Base-by-base conservation (phyloP, 23 red algal species). In the Agarophyton chilense region DNA sequence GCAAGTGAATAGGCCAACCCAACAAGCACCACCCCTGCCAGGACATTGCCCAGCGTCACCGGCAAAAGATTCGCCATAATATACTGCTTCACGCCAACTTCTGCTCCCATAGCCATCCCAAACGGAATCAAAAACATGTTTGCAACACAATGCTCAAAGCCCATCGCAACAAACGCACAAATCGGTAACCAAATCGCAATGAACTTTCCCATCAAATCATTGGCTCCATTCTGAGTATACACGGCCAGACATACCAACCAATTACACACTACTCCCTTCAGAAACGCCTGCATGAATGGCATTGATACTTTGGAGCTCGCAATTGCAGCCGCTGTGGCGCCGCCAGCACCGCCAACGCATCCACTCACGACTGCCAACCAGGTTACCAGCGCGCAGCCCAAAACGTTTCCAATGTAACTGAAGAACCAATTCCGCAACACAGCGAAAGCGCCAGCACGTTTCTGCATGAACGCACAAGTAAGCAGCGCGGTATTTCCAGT, bases 121-220 rank as follows among this genome's bases (percentile, higher is more conserved):
- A 95, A 79, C 10, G 93, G 93, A 32, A 95, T 74, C 22, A 90
- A 62, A 36, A 95, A 95, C 93, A 95, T 95, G 78, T 95, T 95
- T 38, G 93, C 93, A 6, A 95, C 93, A 29, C 60, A 83, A 51
- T 95, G 84, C 44, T 95, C 93, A 57, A 95, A 90, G 14, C 87
- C 87, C 57, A 90, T 90, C 9, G 77, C 77, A 16, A 95, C 77
- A 53, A 95, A 95, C 21, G 93, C 85, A 13, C 70, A 74, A 10
- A 90, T 74, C 38, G 93, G 72, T 53, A 95, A 40, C 32, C 61
- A 62, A 36, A 89, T 79, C 0, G 85, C 93, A 18, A 77, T 44
- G 51, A 83, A 82, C 80, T 95, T 95, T 36, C 85, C 67, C 25
- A 44, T 71, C 19, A 90, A 73, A 60, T 90, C 93, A 34, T 58